These are phyloP conservation scores for Thalia dealbata DNA, from an alignment of 176 grass and related monocot species.

Conservation along the genomic window DNA sequence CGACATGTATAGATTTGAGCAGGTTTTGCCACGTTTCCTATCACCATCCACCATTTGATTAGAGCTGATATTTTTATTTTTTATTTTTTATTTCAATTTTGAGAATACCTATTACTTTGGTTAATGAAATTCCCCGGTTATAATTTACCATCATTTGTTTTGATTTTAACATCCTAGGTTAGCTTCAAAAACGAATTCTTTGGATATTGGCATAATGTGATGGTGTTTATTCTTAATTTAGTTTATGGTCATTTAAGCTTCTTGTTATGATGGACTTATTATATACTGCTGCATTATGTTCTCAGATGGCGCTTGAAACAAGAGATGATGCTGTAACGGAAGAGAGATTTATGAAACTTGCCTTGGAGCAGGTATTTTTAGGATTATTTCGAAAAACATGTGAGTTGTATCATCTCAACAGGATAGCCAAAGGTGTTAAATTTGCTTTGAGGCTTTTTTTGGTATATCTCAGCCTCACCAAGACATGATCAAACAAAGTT, in stretches of 20 bases:
- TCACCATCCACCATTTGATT: too few species aligned
- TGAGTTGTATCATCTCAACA: too few species aligned
- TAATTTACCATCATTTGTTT: background rate
- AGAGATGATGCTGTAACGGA: constrained; percentile 4
- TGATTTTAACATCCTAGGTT: background rate
- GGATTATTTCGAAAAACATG: background rate
- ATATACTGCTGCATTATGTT: background rate
- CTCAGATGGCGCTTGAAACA: constrained; percentile 20
- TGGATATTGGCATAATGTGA: background rate
- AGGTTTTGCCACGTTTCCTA: too few species aligned
- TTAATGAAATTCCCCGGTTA: background rate
- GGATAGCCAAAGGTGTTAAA: too few species aligned
- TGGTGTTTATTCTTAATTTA: background rate
- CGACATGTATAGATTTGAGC: too few species aligned
- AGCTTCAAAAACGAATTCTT: background rate
- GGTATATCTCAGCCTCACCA: too few species aligned
- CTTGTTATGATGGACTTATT: background rate
- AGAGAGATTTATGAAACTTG: constrained; percentile 53
- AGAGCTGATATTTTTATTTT: too few species aligned
- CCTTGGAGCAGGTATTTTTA: constrained; percentile 50
- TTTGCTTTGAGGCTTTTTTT: too few species aligned
- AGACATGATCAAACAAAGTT: too few species aligned
- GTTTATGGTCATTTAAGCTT: background rate
- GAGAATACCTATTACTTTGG: background rate
- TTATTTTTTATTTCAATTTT: too few species aligned